These are phyloP conservation scores for Pezizomycotina sp. DNA, from an alignment of 2,329 filamentous ascomycete species.

Conservation along the genomic window DNA sequence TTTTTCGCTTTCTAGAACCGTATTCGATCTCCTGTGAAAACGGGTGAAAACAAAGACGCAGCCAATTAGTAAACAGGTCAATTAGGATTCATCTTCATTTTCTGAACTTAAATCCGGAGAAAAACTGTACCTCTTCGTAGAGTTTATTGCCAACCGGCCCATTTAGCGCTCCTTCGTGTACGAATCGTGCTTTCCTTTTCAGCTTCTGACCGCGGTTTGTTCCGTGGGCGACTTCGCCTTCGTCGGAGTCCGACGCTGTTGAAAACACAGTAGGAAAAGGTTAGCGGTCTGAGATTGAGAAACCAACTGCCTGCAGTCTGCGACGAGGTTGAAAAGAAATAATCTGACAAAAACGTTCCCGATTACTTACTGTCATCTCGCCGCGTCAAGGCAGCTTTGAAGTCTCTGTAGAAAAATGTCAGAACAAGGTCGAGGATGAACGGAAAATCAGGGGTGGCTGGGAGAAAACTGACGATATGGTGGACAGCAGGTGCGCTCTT, in stretches of 20 bases:
- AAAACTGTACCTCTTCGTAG: constrained; percentile 50
- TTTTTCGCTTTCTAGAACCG: constrained; percentile 53
- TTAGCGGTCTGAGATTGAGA: no score
- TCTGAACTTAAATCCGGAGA: no score
- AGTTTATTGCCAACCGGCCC: constrained; percentile 47
- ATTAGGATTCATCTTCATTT: no score
- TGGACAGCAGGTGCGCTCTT: constrained; percentile 15
- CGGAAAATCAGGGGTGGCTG: constrained; percentile 22
- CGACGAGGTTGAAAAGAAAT: no score
- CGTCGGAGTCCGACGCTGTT: constrained; percentile 62
- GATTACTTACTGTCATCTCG: constrained; percentile 18
- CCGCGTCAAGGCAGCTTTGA: constrained; percentile 23
- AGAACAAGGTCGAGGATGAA: neutral
- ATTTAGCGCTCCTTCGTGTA: constrained; percentile 52
- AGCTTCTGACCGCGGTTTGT: constrained; percentile 67
- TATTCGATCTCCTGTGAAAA: constrained; percentile 49
- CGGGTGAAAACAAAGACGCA: no score
- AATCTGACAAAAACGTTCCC: no score
- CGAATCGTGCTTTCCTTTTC: constrained; percentile 56
- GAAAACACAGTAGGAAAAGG: constrained; percentile 11
- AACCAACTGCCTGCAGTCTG: no score
- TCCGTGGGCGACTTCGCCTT: constrained; percentile 45
- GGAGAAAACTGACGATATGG: constrained; percentile 17
- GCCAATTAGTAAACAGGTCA: no score
- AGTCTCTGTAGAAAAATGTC: constrained; percentile 19